These are phyloP conservation scores for Penicillium bovifimosum DNA, from an alignment of 495 filamentous ascomycete species.

Conservation along the genomic window DNA sequence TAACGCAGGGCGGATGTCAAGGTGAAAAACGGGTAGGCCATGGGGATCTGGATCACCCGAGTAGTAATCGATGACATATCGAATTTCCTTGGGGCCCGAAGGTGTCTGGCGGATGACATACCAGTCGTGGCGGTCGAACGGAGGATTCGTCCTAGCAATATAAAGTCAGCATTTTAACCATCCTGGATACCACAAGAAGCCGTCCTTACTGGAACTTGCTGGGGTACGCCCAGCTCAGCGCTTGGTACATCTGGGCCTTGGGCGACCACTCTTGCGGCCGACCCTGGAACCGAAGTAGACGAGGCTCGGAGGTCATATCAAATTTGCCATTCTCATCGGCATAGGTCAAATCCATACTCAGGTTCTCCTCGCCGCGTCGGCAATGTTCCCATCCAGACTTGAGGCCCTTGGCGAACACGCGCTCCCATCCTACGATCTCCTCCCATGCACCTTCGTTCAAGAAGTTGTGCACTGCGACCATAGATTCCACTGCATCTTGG, in stretches of 20 bases:
- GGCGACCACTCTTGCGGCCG: slow-evolving; percentile 84
- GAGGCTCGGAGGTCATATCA: slow-evolving; percentile 49
- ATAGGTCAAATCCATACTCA: slow-evolving; percentile 33
- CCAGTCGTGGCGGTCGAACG: slow-evolving; percentile 99
- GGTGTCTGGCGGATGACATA: slow-evolving; percentile 67
- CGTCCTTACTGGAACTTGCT: slow-evolving; percentile 61
- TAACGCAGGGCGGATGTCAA: slow-evolving; percentile 94
- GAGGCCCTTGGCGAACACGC: slow-evolving; percentile 69
- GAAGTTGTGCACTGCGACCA: slow-evolving; percentile 98
- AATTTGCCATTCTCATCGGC: slow-evolving; percentile 37
- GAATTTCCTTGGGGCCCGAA: slow-evolving; percentile 64
- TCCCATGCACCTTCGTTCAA: slow-evolving; percentile 95
- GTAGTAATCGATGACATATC: slow-evolving; percentile 99
- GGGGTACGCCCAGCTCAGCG: slow-evolving; percentile 75
- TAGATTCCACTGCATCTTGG: slow-evolving; percentile 85
- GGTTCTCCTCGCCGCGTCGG: slow-evolving; percentile 64
- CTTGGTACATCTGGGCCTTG: slow-evolving; percentile 75
- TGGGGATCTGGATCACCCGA: slow-evolving; percentile 77
- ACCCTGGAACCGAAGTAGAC: slow-evolving; percentile 79
- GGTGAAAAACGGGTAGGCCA: slow-evolving; percentile 91
- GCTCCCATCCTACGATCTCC: slow-evolving; percentile 91
- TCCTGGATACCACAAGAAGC: neutral
- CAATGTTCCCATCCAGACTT: slow-evolving; percentile 67
- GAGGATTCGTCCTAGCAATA: slow-evolving; percentile 60
- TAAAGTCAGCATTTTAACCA: slow-evolving; percentile 7